Base-by-base conservation (phyloP, 371 early-diverging fungal genomes). In the Zychaea mexicana region DNA sequence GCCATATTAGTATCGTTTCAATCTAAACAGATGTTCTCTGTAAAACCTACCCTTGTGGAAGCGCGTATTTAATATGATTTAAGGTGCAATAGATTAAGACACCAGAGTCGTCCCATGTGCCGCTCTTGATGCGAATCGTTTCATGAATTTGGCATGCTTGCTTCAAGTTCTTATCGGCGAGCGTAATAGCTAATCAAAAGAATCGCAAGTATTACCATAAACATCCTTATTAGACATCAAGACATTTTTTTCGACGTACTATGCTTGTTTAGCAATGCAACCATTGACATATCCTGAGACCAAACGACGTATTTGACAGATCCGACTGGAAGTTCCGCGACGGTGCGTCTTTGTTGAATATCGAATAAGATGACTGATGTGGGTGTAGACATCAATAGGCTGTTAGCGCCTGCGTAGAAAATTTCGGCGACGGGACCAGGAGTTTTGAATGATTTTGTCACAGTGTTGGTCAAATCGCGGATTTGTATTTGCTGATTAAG, bases 31-130 rank as follows among this genome's bases (percentile, higher is more conserved):
- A n/a, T n/a, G n/a, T n/a, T n/a, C n/a, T n/a, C n/a, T 54, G 46
- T 15, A 53, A n/a, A 26, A 61, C 81, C 67, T 82, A 91, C 86
- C 97, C 96, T 61, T 96, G 90, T 2, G 94, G 90, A 32, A 98
- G 88, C n/a, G 93, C 92, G 79, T 96, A 99, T 81, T 99, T 99
- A 74, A 99, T 88, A 74, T 99, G 99, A 81, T 98, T 98, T 63
- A 96, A 87, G 7, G 99, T 99, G 52, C 98, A 91, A 82, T 99
- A 99, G 49, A 99, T 77, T 62, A 99, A 91, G 10, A 97, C 90
- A 31, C 95, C 94, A 27, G 86, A 82, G 17, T 93, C 95, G 73
- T 96, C 96, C 94, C 98, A 96, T 22, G 94, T 91, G 12, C 94
- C 98, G 71, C 95, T 93, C 84, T 96, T 96, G 80, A 99, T 96